phyloP scores from a whole-genome alignment of 176 grass and related monocot genomes.

The Tuctoria greenei region DNA sequence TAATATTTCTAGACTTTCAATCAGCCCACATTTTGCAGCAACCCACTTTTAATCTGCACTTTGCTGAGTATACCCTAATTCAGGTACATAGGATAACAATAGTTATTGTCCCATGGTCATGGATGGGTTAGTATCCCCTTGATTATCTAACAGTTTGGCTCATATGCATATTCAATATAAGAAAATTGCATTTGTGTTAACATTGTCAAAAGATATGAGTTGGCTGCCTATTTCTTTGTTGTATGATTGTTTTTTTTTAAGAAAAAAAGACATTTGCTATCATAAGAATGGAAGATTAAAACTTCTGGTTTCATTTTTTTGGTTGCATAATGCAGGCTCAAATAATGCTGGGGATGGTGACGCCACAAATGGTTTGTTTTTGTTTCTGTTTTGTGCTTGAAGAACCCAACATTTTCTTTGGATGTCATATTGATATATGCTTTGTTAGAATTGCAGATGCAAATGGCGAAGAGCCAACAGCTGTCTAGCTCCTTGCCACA shows the following conservation, averaged over 20 bases:
- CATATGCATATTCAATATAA: background rate
- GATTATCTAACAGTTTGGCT: conserved; percentile 20
- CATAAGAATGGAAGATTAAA: conserved; percentile 19
- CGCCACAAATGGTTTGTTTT: conserved; percentile 71
- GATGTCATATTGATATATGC: conserved; percentile 27
- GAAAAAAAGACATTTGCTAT: background rate
- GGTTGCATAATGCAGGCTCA: conserved; percentile 61
- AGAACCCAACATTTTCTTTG: conserved; percentile 14
- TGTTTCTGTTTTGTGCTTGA: conserved; percentile 21
- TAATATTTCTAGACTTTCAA: conserved; percentile 12
- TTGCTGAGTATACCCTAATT: background rate
- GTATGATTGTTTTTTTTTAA: conserved; percentile 7
- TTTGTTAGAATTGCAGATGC: conserved; percentile 67
- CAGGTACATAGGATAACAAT: conserved; percentile 3
- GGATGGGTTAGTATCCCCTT: background rate
- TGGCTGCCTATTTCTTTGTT: background rate
- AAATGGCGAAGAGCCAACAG: conserved; percentile 73
- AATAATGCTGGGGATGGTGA: conserved; percentile 93
- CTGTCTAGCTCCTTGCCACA: conserved; percentile 44
- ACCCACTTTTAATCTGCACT: background rate
- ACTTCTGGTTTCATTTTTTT: background rate
- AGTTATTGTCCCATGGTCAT: background rate
- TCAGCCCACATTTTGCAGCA: background rate
- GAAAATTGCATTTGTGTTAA: background rate
- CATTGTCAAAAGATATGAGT: conserved; percentile 3